Evolutionary conservation across 345 rosid species (phyloP), one percentile per base, ranked within the genome.

Genomic region (Populus euphratica): DNA sequence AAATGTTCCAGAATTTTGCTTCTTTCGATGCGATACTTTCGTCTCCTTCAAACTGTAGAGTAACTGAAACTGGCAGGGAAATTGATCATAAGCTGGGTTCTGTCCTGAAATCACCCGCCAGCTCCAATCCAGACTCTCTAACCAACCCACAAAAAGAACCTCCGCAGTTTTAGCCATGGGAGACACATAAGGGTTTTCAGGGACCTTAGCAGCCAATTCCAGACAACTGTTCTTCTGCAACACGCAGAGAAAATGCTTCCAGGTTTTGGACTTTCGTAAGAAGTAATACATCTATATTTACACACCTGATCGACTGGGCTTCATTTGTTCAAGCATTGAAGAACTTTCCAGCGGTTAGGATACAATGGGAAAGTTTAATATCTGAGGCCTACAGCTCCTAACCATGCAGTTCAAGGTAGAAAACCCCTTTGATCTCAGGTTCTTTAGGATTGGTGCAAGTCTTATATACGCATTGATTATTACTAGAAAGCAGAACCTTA

Each of bases 101-200:
- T 95, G 98, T 49, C 98, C 99, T 1, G 99, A 94, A 43, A 83
- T 87, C 1, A 95, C 99, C 62, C 97, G 91, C 98, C 99, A 95
- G 74, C 99, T 95, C 94, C 98, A 93, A 39, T 87, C 93, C 68
- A 93, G 74, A 41, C 70, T 81, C 66, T 96, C 96, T 76, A 93
- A 81, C 96, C 98, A 95, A 13, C 98, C 98, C 72, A 95, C 94
- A 68, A 95, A 93, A 76, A 95, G 86, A 84, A 93, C 98, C 80
- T 95, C 97, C 0, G 97, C 96, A 70, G 84, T 83, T 72, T 89
- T 84, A 17, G 41, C 81, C 94, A 95, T 86, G 5, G 98, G 98
- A 76, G 90, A 84, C 27, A 91, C 91, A 62, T 50, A 75, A 20
- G 94, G 98, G 33, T 87, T 89, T 72, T 89, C 87, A 1, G 98